Percentiles rank a stretch among this genome's conserved stretches.
Conservation (phyloP, 352 stramenopile genomes). For the Phytopythium aichiense region DNA sequence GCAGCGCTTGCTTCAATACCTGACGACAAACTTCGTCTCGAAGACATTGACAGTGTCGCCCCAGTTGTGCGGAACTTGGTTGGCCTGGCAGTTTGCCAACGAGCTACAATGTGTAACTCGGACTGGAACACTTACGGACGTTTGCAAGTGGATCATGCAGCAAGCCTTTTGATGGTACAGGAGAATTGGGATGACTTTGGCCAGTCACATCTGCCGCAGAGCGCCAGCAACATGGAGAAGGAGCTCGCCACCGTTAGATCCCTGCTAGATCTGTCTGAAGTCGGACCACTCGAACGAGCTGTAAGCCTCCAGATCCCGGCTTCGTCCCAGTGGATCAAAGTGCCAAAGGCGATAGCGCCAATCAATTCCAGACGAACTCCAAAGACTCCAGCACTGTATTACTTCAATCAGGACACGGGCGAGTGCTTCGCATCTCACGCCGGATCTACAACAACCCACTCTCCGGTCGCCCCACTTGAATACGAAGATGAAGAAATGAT, state of each 20-base stretch:
- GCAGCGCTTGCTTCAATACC: background rate
- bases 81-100: slow-evolving; percentile 36
- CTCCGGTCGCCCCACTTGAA: slow-evolving; percentile 25
- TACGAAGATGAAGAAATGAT: slow-evolving; percentile 47
- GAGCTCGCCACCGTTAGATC: slow-evolving; percentile 11
- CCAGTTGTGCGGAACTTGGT: slow-evolving; percentile 23
- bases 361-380: background rate
- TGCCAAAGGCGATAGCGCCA: slow-evolving; percentile 1
- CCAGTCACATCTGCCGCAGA: background rate
- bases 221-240: slow-evolving; percentile 11
- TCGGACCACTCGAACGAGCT: slow-evolving; percentile 23
- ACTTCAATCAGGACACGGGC: slow-evolving; percentile 68
- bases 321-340: slow-evolving; percentile 56
- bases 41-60: background rate
- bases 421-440: slow-evolving; percentile 17
- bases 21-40: background rate
- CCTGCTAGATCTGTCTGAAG: slow-evolving; percentile 10
- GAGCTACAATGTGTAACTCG: slow-evolving; percentile 21
- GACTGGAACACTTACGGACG: slow-evolving; percentile 7
- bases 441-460: background rate
- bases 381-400: slow-evolving; percentile 21
- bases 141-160: slow-evolving; percentile 8
- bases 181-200: slow-evolving; percentile 1
- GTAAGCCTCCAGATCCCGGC: slow-evolving; percentile 31
- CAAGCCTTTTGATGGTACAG: background rate